A percentile compares a stretch with the other conserved stretches of the same genome.
phyloP scores from a whole-genome alignment of 2,329 filamentous ascomycete species.

The Graphilbum fragrans region DNA sequence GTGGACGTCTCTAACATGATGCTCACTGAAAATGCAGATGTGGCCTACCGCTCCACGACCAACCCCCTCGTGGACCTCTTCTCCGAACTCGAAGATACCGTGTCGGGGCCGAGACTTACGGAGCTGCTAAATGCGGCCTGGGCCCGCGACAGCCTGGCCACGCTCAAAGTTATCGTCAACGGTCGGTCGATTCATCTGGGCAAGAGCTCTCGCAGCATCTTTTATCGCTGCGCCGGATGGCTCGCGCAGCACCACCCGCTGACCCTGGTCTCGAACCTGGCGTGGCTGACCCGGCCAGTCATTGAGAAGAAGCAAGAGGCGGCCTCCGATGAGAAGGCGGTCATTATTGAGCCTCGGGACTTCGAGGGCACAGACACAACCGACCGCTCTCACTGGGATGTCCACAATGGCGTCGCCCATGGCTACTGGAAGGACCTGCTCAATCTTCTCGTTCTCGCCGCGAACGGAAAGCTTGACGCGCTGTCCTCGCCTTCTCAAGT shows the following conservation, averaged over 20 bases:
- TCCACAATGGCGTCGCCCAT: conserved; percentile 37
- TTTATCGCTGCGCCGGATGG: conserved; percentile 45
- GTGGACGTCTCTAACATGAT: too few species aligned
- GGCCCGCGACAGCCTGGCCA: conserved; percentile 31
- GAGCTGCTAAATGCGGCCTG: conserved; percentile 35
- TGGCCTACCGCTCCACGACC: conserved; percentile 33
- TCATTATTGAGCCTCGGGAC: conserved; percentile 1
- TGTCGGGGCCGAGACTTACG: conserved; percentile 23
- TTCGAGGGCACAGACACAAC: conserved; percentile 25
- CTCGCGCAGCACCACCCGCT: conserved; percentile 39
- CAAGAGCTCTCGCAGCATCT: conserved; percentile 35
- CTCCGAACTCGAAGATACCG: conserved; percentile 31
- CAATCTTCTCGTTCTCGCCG: conserved; percentile 41
- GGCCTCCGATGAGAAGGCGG: background rate
- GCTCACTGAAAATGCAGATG: conserved; percentile 38
- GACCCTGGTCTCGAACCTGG: conserved; percentile 39
- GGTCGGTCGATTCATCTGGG: conserved; percentile 48
- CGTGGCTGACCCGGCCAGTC: conserved; percentile 41
- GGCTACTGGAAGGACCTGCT: conserved; percentile 52
- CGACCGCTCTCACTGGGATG: conserved; percentile 24
- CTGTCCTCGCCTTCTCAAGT: conserved; percentile 25
- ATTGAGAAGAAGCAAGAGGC: conserved; percentile 38
- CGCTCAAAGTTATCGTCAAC: conserved; percentile 49
- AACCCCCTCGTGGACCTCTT: conserved; percentile 41
- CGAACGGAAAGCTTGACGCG: conserved; percentile 31